phyloP scores from a whole-genome alignment of 2,329 filamentous ascomycete species.

The Colletotrichum simmondsii region DNA sequence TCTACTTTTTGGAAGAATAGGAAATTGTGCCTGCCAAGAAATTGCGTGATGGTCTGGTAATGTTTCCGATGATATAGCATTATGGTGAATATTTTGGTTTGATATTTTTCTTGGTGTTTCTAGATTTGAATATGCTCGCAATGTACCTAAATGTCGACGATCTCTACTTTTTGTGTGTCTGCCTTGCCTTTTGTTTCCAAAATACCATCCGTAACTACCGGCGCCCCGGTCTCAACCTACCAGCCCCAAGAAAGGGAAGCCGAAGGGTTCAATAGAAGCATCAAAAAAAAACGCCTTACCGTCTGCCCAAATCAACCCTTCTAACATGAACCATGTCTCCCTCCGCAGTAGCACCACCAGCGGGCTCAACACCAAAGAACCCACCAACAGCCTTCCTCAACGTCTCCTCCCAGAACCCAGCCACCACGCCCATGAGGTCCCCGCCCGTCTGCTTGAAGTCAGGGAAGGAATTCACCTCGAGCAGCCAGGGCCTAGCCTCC shows the following conservation, averaged over 20 bases:
- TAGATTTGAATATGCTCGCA: not conserved
- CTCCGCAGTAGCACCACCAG: constrained; percentile 23
- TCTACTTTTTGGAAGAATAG: too few relatives aligned
- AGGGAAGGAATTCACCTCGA: constrained; percentile 96
- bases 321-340: constrained; percentile 62
- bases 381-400: constrained; percentile 72
- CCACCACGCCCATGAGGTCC: constrained; percentile 77
- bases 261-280: too few relatives aligned
- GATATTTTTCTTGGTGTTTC: not conserved
- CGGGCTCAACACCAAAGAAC: constrained; percentile 67
- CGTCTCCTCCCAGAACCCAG: constrained; percentile 80
- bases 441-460: constrained; percentile 93
- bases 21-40: too few relatives aligned
- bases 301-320: constrained; percentile 63
- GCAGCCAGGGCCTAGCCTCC: constrained; percentile 73
- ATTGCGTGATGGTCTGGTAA: not conserved
- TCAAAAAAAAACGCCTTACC: constrained; percentile 40
- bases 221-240: not conserved
- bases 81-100: not conserved
- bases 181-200: not conserved
- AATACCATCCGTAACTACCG: not conserved
- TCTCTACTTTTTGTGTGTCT: not conserved
- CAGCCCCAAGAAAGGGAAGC: constrained; percentile 13
- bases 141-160: not conserved
- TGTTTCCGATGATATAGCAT: not conserved